These are phyloP conservation scores for Trichophyton mentagrophytes DNA, from an alignment of 2,329 filamentous ascomycete genomes.

Conservation along the genomic window DNA sequence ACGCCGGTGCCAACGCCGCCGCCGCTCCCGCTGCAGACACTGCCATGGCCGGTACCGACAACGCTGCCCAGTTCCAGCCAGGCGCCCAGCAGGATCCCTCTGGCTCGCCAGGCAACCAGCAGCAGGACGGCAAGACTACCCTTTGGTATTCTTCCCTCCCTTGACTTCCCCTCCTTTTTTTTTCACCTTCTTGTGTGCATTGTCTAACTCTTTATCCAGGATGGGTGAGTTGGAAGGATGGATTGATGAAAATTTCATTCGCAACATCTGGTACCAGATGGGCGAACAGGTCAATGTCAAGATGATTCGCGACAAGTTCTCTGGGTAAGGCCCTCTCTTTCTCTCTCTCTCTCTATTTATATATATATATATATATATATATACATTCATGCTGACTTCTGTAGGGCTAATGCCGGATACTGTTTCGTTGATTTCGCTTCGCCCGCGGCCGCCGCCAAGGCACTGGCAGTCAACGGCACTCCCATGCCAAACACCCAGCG, in stretches of 20 bases:
- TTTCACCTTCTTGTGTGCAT: too few relatives aligned
- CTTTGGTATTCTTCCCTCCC: conserved; percentile 37
- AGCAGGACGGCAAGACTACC: conserved; percentile 44
- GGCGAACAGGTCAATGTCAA: conserved; percentile 95
- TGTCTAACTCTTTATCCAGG: conserved; percentile 39
- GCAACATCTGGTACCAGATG: conserved; percentile 86
- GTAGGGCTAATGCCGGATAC: conserved; percentile 82
- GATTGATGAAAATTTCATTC: conserved; percentile 99
- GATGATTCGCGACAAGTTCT: conserved; percentile 99
- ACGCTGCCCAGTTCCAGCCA: conserved; percentile 39
- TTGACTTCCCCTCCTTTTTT: neutral
- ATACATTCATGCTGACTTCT: conserved; percentile 15
- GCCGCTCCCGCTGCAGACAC: conserved; percentile 39
- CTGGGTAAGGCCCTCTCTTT: too few relatives aligned
- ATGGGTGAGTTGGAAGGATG: conserved; percentile 98
- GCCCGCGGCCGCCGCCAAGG: conserved; percentile 77
- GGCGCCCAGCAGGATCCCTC: conserved; percentile 33
- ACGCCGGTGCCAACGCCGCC: conserved; percentile 37
- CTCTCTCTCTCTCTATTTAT: too few relatives aligned
- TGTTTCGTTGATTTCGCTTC: conserved; percentile 91
- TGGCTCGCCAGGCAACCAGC: conserved; percentile 36
- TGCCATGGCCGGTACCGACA: conserved; percentile 45
- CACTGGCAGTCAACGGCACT: conserved; percentile 75
- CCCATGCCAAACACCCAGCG: conserved; percentile 87
- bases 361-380: neutral